Evolutionary conservation across 1,284 basidiomycete species (phyloP), one percentile per base, ranked within the genome.

Genomic region (Malassezia dermatis): DNA sequence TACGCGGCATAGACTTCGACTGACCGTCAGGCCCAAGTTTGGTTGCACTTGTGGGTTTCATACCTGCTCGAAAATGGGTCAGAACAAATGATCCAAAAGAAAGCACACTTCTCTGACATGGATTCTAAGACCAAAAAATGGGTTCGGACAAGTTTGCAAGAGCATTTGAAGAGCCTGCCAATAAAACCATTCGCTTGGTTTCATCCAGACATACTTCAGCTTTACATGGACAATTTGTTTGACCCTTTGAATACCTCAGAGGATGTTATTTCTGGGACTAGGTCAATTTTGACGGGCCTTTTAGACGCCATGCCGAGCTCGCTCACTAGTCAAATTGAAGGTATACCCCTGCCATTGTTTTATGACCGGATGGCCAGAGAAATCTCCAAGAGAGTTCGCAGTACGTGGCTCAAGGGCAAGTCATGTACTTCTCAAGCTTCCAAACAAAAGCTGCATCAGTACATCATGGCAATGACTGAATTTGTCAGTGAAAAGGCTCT

Each of bases 361-460:
- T 54, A 54, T 19, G 53, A 55, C n/a, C 31, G 21, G 8, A n/a
- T 55, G 8, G 37, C 53, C 8, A 32, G 48, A 15, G 53, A 49
- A 43, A 10, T 55, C 8, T 21, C 42, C 6, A 3, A 28, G n/a
- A 40, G 53, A 8, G 31, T 55, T 8, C 30, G 35, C 13, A 19
- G 15, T 3, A n/a, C n/a, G 8, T 55, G 53, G 53, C 15, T 30
- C 3, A 24, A 44, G 17, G 45, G 53, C 32, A 54, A 54, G 21
- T 19, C 26, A 5, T 28, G 15, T 15, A 21, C 31, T 15, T 23
- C 40, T 6, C 5, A 19, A 3, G 21, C 31, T 13, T 41, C 31
- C 26, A 35, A 42, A n/a, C 44, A 41, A 6, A 27, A 40, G 15
- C 37, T 46, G 28, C 19, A 48, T 12, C 17, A 46, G 7, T 53